Evolutionary conservation across 441 rosid genomes (phyloP).

Genomic region (Biscutella laevigata): DNA sequence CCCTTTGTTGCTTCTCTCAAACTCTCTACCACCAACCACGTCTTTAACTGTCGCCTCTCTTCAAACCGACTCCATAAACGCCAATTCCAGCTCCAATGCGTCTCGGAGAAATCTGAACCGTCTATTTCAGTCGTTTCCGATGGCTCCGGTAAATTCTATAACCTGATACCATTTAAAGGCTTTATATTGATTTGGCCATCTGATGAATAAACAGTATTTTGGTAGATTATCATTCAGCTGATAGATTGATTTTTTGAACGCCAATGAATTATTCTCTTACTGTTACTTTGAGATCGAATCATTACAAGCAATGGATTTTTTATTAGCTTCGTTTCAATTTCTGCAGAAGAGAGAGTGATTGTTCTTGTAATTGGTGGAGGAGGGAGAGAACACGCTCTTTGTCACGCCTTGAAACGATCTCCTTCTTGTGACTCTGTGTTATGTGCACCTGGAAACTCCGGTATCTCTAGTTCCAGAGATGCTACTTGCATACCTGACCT

Average conservation of each 20-base stretch:
- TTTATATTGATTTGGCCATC: neutral
- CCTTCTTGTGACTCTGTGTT: conserved; percentile 61
- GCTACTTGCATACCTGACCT: conserved; percentile 78
- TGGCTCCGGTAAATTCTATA: conserved; percentile 31
- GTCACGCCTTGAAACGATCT: conserved; percentile 71
- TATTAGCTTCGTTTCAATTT: neutral
- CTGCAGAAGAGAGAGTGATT: conserved; percentile 49
- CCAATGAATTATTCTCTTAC: neutral
- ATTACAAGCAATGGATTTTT: neutral
- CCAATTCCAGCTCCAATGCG: conserved; percentile 23
- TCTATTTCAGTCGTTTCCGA: conserved; percentile 18
- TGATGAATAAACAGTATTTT: neutral
- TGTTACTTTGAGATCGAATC: neutral
- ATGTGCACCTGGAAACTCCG: conserved; percentile 88
- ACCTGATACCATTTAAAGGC: neutral
- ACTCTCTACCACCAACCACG: conserved; percentile 11
- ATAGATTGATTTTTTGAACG: neutral
- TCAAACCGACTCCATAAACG: neutral
- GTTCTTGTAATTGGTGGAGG: conserved; percentile 94
- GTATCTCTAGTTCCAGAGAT: conserved; percentile 68
- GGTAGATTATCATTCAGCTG: neutral
- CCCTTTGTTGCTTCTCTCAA: conserved; percentile 21
- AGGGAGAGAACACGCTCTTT: conserved; percentile 91
- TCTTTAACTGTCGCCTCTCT: conserved; percentile 5
- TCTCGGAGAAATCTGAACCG: conserved; percentile 22